These are phyloP conservation scores for Sporothrix globosa DNA, from an alignment of 2,329 filamentous ascomycete genomes.

Conservation along the genomic window DNA sequence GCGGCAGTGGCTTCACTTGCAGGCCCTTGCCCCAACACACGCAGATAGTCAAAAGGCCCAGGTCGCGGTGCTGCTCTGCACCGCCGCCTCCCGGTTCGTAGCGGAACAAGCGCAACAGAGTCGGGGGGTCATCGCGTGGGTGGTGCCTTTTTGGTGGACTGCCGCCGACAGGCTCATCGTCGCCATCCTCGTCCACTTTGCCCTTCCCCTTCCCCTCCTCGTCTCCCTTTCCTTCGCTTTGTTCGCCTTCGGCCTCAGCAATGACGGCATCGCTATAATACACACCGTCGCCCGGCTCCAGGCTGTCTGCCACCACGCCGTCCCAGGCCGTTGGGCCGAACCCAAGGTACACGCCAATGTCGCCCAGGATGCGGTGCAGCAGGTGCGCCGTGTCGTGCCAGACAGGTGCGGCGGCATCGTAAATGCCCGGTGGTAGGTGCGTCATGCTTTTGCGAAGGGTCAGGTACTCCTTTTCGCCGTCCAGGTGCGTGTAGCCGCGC, in stretches of 20 bases:
- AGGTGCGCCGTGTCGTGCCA: slow-evolving; percentile 37
- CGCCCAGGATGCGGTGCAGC: slow-evolving; percentile 37
- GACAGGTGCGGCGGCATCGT: slow-evolving; percentile 23
- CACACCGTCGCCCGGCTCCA: slow-evolving; percentile 27
- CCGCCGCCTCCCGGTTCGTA: slow-evolving; percentile 37
- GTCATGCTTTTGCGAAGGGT: slow-evolving; percentile 36
- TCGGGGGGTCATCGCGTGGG: slow-evolving; percentile 36
- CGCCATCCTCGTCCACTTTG: neutral
- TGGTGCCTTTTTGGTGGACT: neutral
- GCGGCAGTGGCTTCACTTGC: slow-evolving; percentile 33
- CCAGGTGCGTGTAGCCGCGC: slow-evolving; percentile 34
- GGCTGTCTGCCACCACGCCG: slow-evolving; percentile 33
- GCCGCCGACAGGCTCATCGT: no score
- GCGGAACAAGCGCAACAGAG: slow-evolving; percentile 38
- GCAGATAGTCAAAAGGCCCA: slow-evolving; percentile 38
- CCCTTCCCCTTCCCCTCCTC: neutral
- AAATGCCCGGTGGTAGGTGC: slow-evolving; percentile 30
- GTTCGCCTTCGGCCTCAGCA: neutral
- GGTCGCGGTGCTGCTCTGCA: slow-evolving; percentile 37
- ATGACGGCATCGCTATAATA: neutral
- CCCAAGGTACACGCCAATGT: slow-evolving; percentile 34
- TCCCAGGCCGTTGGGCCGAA: slow-evolving; percentile 34
- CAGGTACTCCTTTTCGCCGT: slow-evolving; percentile 38
- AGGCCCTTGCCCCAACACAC: slow-evolving; percentile 37
- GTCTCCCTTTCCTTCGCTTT: neutral